These are phyloP conservation scores for Fusarium albosuccineum DNA, from an alignment of 2,329 filamentous ascomycete genomes.

Conservation along the genomic window DNA sequence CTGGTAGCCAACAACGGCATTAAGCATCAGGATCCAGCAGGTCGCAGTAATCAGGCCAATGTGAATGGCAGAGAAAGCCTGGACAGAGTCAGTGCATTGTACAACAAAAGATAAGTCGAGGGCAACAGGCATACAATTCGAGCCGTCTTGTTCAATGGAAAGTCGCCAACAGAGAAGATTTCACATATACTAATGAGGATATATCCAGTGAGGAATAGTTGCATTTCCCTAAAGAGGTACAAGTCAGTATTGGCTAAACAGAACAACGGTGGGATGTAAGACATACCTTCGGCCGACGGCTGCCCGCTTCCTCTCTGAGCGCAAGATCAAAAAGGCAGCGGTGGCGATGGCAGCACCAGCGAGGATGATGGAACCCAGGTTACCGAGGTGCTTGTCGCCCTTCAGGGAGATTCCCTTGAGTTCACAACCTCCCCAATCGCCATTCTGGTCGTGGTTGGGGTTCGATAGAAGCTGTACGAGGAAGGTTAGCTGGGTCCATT, in stretches of 20 bases:
- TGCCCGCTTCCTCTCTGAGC: constrained; percentile 90
- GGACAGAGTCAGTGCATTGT: constrained; percentile 36
- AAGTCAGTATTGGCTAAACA: constrained; percentile 9
- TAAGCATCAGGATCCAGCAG: constrained; percentile 91
- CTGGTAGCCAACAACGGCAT: constrained; percentile 93
- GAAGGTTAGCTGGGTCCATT: constrained; percentile 39
- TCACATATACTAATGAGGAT: constrained; percentile 93
- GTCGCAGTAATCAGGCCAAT: constrained; percentile 90
- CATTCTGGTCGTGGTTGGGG: constrained; percentile 69
- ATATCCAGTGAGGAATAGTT: constrained; percentile 89
- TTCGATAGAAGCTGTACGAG: constrained; percentile 64
- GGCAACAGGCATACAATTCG: constrained; percentile 73
- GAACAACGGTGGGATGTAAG: constrained; percentile 8
- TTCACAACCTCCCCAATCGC: constrained; percentile 77
- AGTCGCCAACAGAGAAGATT: constrained; percentile 93
- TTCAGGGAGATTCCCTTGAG: constrained; percentile 81
- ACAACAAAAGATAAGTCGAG: neutral
- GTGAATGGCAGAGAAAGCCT: constrained; percentile 92
- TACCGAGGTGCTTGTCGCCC: constrained; percentile 76
- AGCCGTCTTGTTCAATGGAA: constrained; percentile 78
- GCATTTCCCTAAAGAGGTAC: constrained; percentile 81
- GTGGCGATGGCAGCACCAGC: constrained; percentile 80
- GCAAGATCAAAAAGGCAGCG: constrained; percentile 76
- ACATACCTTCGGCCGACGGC: constrained; percentile 89
- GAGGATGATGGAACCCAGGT: constrained; percentile 92